phyloP scores from a whole-genome alignment of 306 rosid species.

The Medicago arabica region DNA sequence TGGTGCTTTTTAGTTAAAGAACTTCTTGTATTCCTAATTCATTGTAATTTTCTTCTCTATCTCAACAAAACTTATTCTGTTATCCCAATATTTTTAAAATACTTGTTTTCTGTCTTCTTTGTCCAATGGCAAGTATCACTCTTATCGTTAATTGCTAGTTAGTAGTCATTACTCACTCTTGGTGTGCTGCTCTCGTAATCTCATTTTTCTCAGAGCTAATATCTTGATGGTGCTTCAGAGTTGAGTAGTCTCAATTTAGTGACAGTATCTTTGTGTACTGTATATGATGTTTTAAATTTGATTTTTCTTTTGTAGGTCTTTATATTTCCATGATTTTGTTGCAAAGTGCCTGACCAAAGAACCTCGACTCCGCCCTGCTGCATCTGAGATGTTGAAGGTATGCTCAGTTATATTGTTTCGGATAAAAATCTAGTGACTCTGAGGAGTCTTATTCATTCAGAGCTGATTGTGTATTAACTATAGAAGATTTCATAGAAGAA shows the following conservation, averaged over 20 bases:
- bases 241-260: constrained; percentile 10
- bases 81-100: neutral
- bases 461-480: constrained; percentile 23
- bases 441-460: constrained; percentile 16
- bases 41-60: constrained; percentile 16
- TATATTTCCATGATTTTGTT: constrained; percentile 94
- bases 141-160: neutral
- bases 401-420: constrained; percentile 35
- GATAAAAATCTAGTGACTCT: constrained; percentile 13
- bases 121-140: constrained; percentile 20
- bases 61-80: constrained; percentile 19
- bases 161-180: constrained; percentile 12
- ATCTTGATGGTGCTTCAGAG: constrained; percentile 25
- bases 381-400: constrained; percentile 98
- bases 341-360: constrained; percentile 97
- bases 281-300: constrained; percentile 20
- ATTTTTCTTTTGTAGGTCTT: constrained; percentile 72
- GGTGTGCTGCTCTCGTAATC: constrained; percentile 10
- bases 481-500: neutral
- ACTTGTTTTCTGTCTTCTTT: constrained; percentile 8
- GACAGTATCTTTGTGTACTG: constrained; percentile 6
- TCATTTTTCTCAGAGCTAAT: constrained; percentile 8
- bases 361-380: constrained; percentile 91
- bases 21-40: constrained; percentile 22
- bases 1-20: constrained; percentile 7